Evolutionary conservation across 176 grass and related monocot genomes (phyloP), one percentile per base, ranked within the genome.

Genomic region (Dendrocalamus sinicus): DNA sequence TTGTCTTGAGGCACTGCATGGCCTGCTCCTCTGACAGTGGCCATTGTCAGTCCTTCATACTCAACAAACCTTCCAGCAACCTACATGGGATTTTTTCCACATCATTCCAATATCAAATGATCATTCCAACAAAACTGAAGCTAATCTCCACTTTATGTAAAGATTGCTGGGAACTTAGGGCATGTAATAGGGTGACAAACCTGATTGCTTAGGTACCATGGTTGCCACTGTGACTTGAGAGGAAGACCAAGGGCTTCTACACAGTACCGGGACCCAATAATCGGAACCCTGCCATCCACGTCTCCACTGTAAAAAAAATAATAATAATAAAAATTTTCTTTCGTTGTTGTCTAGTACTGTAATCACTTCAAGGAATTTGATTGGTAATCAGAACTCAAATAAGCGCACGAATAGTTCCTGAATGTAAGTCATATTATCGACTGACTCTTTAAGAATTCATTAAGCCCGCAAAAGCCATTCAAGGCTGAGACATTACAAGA

Each of bases 31-130:
- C 95, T 97, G 1, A 97, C 85, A 46, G 91, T 97, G 74, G 55
- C 92, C 90, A 97, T 91, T 60, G 95, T 91, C 83, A 97, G 62
- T 7, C 95, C 91, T 62, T 94, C 68, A 73, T 93, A 88, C 84
- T 93, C 89, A 51, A 94, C 91, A 79, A 93, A 89, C 88, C 92
- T 97, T 86, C 95, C 95, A 52, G 82, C 95, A 80, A 97, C 91
- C 95, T 97, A 70, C 22, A 85, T 76, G n/a, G 50, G n/a, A 55
- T 57, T 54, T 82, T 12, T 39, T 55, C 14, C 35, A 12, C 26
- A 5, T 68, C 60, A 23, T 83, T 19, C 19, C 12, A 59, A 14
- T 67, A 45, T n/a, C 14, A 15, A 70, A 70, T 70, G 24, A 61
- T 55, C 12, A 12, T 16, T 32, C 9, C 52, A 60, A 70, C 24